Evolutionary conservation across 208 protist genomes (phyloP).

Genomic region (Trypanosoma grayi): DNA sequence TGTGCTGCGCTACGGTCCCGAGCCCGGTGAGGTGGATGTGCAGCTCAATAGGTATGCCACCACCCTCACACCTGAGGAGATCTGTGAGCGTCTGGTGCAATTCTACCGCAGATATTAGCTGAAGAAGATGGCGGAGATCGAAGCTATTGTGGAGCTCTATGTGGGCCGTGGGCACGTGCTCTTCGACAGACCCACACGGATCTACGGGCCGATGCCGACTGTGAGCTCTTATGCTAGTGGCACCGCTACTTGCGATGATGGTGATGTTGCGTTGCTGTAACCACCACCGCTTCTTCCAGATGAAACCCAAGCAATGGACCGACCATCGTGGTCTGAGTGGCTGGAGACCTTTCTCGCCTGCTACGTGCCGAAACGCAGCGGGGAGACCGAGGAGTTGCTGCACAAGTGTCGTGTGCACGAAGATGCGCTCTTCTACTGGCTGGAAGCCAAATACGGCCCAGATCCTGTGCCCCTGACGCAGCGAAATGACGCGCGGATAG

Average conservation of each 20-base stretch:
- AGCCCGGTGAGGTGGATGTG: conserved; percentile 27
- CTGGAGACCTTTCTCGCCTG: conserved; percentile 8
- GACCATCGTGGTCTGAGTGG: conserved; percentile 4
- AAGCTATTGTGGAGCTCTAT: conserved; percentile 47
- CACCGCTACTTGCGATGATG: no score
- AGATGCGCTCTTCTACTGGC: conserved; percentile 14
- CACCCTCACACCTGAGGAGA: conserved; percentile 1
- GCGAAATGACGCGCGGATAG: conserved; percentile 4
- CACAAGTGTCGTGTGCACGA: conserved; percentile 4
- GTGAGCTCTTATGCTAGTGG: no score
- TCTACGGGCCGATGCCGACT: conserved; percentile 57
- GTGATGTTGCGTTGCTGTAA: no score
- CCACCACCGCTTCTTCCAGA: background rate
- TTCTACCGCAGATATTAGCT: conserved; percentile 56
- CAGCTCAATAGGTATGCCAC: background rate
- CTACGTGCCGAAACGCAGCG: conserved; percentile 7
- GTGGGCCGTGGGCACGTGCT: conserved; percentile 47
- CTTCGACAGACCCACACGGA: conserved; percentile 44
- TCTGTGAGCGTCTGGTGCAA: conserved; percentile 34
- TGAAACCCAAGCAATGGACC: background rate
- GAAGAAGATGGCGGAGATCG: conserved; percentile 47
- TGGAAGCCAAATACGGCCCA: conserved; percentile 24
- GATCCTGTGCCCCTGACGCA: conserved; percentile 14
- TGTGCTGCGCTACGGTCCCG: conserved; percentile 67
- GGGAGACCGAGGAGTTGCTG: conserved; percentile 5